Percentiles rank a stretch among this genome's conserved stretches.
phyloP scores from a whole-genome alignment of 1,139 yeast genomes.

The Sugiyamaella paludigena region DNA sequence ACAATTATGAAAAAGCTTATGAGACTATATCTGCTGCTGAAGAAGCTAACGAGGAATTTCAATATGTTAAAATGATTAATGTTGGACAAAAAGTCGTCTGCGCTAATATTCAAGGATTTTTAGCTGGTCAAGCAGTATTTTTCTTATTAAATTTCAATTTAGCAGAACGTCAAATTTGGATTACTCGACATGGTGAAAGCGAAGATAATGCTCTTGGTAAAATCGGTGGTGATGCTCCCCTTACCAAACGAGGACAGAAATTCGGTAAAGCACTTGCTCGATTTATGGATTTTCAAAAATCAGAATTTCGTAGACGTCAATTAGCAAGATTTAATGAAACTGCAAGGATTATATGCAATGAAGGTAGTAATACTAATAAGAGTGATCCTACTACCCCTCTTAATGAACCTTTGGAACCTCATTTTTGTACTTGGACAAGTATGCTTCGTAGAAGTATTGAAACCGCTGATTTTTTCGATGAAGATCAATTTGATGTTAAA shows the following conservation, averaged over 20 bases:
- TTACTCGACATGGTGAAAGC: constrained; percentile 92
- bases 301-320: constrained; percentile 65
- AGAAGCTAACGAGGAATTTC: constrained; percentile 56
- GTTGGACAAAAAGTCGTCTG: constrained; percentile 94
- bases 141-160: constrained; percentile 87
- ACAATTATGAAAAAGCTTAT: constrained; percentile 84
- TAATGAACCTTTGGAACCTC: constrained; percentile 53
- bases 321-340: constrained; percentile 49
- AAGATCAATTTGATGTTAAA: constrained; percentile 65
- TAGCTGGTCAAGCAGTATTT: constrained; percentile 91
- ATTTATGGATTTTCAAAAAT: constrained; percentile 72
- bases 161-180: constrained; percentile 90
- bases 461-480: constrained; percentile 74
- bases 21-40: constrained; percentile 80
- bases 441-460: constrained; percentile 77
- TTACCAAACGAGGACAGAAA: constrained; percentile 74
- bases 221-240: constrained; percentile 87
- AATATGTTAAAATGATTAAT: constrained; percentile 91
- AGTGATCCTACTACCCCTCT: constrained; percentile 38
- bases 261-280: constrained; percentile 69
- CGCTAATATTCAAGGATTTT: constrained; percentile 84
- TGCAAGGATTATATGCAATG: constrained; percentile 34
- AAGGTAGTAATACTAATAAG: constrained; percentile 16
- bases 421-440: constrained; percentile 91
- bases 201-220: constrained; percentile 77